A percentile compares a stretch with the other conserved stretches of the same genome.
Conservation (phyloP, 2,329 filamentous ascomycete genomes). For the Lasiodiplodia hormozganensis region DNA sequence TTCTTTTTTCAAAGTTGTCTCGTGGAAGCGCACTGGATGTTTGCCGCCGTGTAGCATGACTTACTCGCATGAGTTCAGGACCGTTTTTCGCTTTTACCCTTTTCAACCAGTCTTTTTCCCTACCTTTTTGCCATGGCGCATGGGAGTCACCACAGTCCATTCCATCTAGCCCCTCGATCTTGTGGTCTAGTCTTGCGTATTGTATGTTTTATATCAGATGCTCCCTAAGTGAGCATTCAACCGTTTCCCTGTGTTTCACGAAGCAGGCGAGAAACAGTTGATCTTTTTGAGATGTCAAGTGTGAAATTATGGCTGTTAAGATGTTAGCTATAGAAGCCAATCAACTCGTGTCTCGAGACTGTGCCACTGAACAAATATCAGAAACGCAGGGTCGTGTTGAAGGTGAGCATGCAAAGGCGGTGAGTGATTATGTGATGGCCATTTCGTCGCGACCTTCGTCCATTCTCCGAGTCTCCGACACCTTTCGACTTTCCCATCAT, state of each 20-base stretch:
- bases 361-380: not conserved
- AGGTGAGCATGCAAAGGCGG: not conserved
- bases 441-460: not conserved
- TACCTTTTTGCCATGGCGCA: constrained; percentile 6
- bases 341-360: not conserved
- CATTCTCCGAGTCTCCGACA: constrained; percentile 6
- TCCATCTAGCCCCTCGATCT: not conserved
- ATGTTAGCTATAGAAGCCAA: not conserved
- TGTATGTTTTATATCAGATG: constrained; percentile 21
- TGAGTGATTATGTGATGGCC: not conserved
- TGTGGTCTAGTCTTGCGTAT: not conserved
- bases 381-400: not conserved
- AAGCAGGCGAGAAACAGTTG: not conserved
- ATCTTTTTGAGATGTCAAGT: not conserved
- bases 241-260: not conserved
- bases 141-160: not conserved
- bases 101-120: not conserved
- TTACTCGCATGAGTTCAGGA: not conserved
- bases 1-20: not conserved
- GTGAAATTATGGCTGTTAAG: not conserved
- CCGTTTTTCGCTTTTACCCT: not conserved
- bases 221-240: constrained; percentile 15
- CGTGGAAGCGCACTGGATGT: constrained; percentile 13
- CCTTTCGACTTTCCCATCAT: not conserved
- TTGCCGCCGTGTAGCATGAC: constrained; percentile 9